Conservation (phyloP, 306 rosid species). For the Crotalaria pallida region DNA sequence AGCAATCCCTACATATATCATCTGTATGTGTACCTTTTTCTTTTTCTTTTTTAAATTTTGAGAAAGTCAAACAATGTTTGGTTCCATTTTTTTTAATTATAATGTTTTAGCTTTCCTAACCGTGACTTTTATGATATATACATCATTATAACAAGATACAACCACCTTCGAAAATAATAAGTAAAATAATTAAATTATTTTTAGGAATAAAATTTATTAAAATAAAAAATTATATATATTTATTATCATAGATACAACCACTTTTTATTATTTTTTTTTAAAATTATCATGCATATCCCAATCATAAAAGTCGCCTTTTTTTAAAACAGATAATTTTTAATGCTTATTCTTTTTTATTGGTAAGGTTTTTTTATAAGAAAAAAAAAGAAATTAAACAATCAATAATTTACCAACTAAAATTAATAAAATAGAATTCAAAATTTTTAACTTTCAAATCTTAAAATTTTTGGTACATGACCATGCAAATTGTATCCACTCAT, state of each 20-base stretch:
- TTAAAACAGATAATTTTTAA: too few relatives aligned
- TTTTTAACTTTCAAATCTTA: too few relatives aligned
- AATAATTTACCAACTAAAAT: too few relatives aligned
- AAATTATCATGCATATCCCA: too few relatives aligned
- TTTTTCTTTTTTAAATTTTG: neutral
- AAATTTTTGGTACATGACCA: too few relatives aligned
- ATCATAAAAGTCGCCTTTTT: too few relatives aligned
- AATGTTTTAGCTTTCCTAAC: neutral
- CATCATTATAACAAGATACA: neutral
- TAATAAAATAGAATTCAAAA: too few relatives aligned
- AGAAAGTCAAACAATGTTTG: conserved; percentile 22
- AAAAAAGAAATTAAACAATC: too few relatives aligned
- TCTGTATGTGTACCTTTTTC: neutral
- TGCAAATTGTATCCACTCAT: too few relatives aligned
- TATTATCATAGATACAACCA: neutral
- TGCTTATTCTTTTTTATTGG: too few relatives aligned
- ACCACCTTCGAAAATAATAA: neutral
- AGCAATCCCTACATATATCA: conserved; percentile 47
- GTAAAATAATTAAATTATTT: neutral
- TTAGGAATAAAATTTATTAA: neutral
- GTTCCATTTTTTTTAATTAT: neutral
- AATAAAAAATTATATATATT: neutral
- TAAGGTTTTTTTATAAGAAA: too few relatives aligned
- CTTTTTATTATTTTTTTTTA: too few relatives aligned
- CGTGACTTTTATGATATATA: neutral